Conservation (phyloP, 371 early-diverging fungal genomes). For the Mortierella sp. region DNA sequence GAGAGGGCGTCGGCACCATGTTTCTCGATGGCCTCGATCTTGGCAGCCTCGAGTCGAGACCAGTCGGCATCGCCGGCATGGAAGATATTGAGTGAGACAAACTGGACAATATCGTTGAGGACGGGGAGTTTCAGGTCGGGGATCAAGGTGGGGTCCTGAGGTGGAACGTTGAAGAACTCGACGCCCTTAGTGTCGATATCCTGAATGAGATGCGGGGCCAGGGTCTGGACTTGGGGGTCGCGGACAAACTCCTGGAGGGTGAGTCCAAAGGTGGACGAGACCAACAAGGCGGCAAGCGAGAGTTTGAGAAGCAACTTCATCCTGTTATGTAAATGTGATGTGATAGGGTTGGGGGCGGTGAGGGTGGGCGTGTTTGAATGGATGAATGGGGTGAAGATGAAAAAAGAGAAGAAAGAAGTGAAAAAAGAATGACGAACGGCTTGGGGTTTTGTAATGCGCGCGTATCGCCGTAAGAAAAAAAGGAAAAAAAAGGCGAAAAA, state of each 20-base stretch:
- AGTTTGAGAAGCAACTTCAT: slow-evolving; percentile 53
- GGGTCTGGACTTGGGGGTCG: slow-evolving; percentile 21
- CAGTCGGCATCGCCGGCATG: slow-evolving; percentile 39
- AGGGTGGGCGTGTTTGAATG: background rate
- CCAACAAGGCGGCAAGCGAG: slow-evolving; percentile 41
- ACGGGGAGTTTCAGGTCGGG: slow-evolving; percentile 24
- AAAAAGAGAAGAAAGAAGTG: background rate
- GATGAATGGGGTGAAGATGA: background rate
- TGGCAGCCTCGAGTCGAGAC: slow-evolving; percentile 47
- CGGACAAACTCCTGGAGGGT: slow-evolving; percentile 34
- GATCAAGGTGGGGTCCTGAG: slow-evolving; percentile 15
- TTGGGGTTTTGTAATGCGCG: background rate
- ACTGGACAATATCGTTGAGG: slow-evolving; percentile 42
- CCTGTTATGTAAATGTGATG: background rate
- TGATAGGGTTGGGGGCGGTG: background rate
- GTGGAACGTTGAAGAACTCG: slow-evolving; percentile 16
- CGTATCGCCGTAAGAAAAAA: background rate
- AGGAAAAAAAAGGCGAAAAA: background rate
- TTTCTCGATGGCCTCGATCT: slow-evolving; percentile 37
- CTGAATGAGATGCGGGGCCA: slow-evolving; percentile 42
- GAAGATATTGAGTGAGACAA: slow-evolving; percentile 39
- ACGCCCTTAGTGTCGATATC: slow-evolving; percentile 35
- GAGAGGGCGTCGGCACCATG: slow-evolving; percentile 36
- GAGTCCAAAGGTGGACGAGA: slow-evolving; percentile 24
- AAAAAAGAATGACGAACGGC: background rate